Conservation (phyloP, 371 early-diverging fungal species). For the Lichtheimia ramosa region DNA sequence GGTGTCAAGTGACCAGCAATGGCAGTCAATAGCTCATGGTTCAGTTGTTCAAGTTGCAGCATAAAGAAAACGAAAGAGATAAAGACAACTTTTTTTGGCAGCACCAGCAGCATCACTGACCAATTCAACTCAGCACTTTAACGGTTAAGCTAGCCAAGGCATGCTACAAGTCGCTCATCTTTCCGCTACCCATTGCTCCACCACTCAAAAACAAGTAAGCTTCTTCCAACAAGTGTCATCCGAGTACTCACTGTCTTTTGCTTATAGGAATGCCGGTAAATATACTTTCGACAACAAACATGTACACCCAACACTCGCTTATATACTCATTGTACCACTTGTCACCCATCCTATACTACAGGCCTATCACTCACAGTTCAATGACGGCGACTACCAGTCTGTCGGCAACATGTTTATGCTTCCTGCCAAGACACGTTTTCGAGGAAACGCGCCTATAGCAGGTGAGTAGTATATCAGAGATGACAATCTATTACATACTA, state of each 20-base stretch:
- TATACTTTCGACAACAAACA: not conserved
- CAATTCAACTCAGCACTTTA: no score
- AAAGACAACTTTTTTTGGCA: not conserved
- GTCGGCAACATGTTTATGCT: constrained; percentile 87
- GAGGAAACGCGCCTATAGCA: constrained; percentile 80
- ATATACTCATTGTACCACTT: no score
- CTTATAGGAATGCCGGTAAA: constrained; percentile 11
- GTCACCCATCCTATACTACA: constrained; percentile 12
- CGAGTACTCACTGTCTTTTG: no score
- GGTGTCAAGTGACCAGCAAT: constrained; percentile 36
- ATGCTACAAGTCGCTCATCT: no score
- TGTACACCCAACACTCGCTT: no score
- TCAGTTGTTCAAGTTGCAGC: constrained; percentile 19
- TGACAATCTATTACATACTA: not conserved
- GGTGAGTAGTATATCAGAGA: not conserved
- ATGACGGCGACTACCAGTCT: constrained; percentile 68
- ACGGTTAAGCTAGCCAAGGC: no score
- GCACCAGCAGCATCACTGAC: no score
- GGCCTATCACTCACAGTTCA: constrained; percentile 94
- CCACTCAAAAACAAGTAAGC: no score
- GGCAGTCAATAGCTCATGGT: constrained; percentile 36
- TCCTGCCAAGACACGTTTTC: constrained; percentile 85
- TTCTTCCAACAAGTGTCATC: no score
- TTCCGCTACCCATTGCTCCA: no score
- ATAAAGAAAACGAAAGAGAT: constrained; percentile 3